phyloP scores from a whole-genome alignment of 2,329 filamentous ascomycete species.

The Ophiostoma pallidulum region DNA sequence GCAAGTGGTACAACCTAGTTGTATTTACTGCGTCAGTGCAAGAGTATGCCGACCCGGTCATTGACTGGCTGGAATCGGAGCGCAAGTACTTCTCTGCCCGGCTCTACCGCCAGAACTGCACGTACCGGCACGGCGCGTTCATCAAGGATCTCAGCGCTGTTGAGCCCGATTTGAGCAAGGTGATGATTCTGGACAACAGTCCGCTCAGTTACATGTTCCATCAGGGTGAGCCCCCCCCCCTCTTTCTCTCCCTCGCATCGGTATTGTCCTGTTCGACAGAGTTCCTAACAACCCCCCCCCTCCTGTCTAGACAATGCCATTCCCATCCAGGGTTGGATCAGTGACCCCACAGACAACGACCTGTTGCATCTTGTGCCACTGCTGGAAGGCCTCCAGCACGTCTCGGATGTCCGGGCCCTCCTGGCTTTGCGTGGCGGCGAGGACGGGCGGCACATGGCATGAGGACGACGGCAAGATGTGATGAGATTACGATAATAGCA shows the following conservation, averaged over 20 bases:
- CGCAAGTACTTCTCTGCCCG: constrained; percentile 90
- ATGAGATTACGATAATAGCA: neutral
- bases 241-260: neutral
- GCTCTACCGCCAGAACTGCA: constrained; percentile 97
- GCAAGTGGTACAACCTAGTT: constrained; percentile 97
- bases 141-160: constrained; percentile 97
- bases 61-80: constrained; percentile 96
- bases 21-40: constrained; percentile 96
- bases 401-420: constrained; percentile 86
- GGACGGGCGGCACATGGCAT: constrained; percentile 51
- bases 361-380: constrained; percentile 86
- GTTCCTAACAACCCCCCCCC: neutral
- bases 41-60: constrained; percentile 96
- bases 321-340: constrained; percentile 98
- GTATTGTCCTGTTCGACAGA: neutral
- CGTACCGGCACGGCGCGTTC: constrained; percentile 87
- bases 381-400: constrained; percentile 90
- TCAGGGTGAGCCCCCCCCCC: constrained; percentile 56
- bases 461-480: constrained; percentile 12
- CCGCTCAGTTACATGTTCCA: constrained; percentile 98
- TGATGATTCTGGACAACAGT: constrained; percentile 98
- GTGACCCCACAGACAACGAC: constrained; percentile 93
- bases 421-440: constrained; percentile 84
- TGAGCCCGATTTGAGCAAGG: constrained; percentile 92
- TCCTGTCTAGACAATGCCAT: constrained; percentile 80